A percentile compares a stretch with the other conserved stretches of the same genome.
phyloP scores from a whole-genome alignment of 1,139 yeast genomes.

The Pichia sp. region DNA sequence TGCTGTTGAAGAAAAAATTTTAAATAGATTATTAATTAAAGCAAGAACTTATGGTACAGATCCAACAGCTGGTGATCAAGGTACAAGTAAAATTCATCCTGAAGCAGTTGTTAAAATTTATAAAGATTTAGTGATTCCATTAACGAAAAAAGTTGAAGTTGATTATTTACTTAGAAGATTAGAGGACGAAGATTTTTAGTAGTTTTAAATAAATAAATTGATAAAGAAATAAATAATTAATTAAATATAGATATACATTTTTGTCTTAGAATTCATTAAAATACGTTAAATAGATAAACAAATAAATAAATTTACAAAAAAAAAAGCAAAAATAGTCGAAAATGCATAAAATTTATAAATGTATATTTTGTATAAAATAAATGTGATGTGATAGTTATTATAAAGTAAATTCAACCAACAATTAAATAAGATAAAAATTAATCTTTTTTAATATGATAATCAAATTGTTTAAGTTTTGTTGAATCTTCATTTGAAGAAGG shows the following conservation, averaged over 20 bases:
- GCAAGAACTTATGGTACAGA: constrained; percentile 86
- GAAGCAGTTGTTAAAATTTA: constrained; percentile 76
- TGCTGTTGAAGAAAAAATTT: constrained; percentile 78
- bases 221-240: too few species aligned
- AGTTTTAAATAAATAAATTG: too few species aligned
- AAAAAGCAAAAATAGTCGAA: too few species aligned
- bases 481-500: constrained; percentile 1
- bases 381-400: too few species aligned
- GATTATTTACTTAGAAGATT: constrained; percentile 81
- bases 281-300: too few species aligned
- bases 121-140: constrained; percentile 82
- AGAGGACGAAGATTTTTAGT: constrained; percentile 43
- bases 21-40: constrained; percentile 70
- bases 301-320: too few species aligned
- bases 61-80: constrained; percentile 66
- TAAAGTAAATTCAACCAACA: not conserved
- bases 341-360: too few species aligned
- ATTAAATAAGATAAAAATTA: not conserved
- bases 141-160: constrained; percentile 91
- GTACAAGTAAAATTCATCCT: constrained; percentile 75
- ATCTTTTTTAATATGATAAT: not conserved
- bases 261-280: too few species aligned
- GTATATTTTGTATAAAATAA: too few species aligned
- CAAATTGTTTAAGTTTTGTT: constrained; percentile 4
- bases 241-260: too few species aligned